Evolutionary conservation across 2,329 filamentous ascomycete species (phyloP), one percentile per base, ranked within the genome.

Genomic region (Colletotrichum tofieldiae): DNA sequence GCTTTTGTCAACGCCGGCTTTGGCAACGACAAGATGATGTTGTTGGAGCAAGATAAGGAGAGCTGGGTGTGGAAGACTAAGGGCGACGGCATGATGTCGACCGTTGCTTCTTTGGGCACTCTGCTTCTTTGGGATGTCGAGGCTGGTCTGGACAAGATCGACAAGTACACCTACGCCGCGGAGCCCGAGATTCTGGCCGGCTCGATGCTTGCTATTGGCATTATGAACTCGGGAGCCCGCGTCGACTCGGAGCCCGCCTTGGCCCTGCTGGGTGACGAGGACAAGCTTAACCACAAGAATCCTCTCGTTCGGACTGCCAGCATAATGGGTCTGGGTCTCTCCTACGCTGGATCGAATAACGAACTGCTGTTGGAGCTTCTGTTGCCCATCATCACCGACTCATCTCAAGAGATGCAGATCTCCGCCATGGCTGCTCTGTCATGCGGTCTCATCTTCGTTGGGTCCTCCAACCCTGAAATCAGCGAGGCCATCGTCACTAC

Each of bases 11-110:
- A 99, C 77, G 95, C 96, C 65, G 96, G 96, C 41, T 99, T 95
- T 77, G 94, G 95, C 54, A 93, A 95, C 70, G 96, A 99, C 83
- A 98, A 98, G 87, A 93, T 99, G 90, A 98, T 99, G 96, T 87
- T 98, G 70, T 92, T 94, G 52, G 93, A 96, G 26, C 92, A 94
- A 71, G 92, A 95, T 75, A 97, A 97, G 85, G 92, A 93, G 77
- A 94, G 93, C 75, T 99, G 96, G 96, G 94, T 99, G 5, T 99
- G 95, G 94, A 99, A 98, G 87, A 98, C 97, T 26, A 99, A 99
- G 84, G 95, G 97, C 52, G 95, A 98, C 78, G 96, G 96, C 75
- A 98, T 98, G 95, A 89, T 98, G 83, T 98, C 96, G 1, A 98
- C 96, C 0, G 93, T 97, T 49, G 97, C 97, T 5, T 98, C 96